phyloP scores from a whole-genome alignment of 441 rosid genomes.

The Kokia cookei region DNA sequence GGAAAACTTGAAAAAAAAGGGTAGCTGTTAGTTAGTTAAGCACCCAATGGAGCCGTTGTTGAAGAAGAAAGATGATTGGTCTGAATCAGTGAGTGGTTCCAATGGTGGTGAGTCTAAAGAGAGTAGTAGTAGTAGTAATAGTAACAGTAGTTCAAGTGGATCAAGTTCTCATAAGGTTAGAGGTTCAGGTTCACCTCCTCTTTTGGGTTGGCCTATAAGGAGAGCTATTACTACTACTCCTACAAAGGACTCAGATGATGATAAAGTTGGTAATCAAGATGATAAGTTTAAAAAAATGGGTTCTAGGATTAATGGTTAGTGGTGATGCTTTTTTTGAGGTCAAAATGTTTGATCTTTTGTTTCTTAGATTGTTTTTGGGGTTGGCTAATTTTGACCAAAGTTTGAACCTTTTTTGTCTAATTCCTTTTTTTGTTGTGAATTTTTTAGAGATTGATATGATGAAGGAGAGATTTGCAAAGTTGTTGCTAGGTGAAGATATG shows the following conservation, averaged over 20 bases:
- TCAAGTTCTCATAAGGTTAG: conserved; percentile 18
- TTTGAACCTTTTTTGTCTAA: not conserved
- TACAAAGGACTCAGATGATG: conserved; percentile 26
- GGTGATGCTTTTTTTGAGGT: not conserved
- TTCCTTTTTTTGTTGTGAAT: not conserved
- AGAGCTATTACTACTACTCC: conserved; percentile 31
- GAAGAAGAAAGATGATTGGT: conserved; percentile 29
- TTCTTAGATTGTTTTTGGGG: not conserved
- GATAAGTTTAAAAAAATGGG: conserved; percentile 23
- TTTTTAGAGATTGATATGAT: conserved; percentile 52
- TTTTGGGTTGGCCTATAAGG: conserved; percentile 88
- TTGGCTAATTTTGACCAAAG: not conserved
- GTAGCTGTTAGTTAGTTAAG: not conserved
- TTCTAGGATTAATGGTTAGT: conserved; percentile 47
- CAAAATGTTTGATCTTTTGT: not conserved
- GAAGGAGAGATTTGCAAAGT: conserved; percentile 71
- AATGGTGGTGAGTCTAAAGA: conserved; percentile 5
- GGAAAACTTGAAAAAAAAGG: not conserved
- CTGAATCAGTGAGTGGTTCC: conserved; percentile 23
- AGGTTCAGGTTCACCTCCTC: conserved; percentile 25
- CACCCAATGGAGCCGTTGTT: conserved; percentile 38
- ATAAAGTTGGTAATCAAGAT: conserved; percentile 17
- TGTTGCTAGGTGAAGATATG: conserved; percentile 74
- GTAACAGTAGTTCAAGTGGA: not conserved
- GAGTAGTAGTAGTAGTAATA: not conserved